Evolutionary conservation across 805 yeast species (phyloP).

Genomic region (Danielozyma ontarioensis): DNA sequence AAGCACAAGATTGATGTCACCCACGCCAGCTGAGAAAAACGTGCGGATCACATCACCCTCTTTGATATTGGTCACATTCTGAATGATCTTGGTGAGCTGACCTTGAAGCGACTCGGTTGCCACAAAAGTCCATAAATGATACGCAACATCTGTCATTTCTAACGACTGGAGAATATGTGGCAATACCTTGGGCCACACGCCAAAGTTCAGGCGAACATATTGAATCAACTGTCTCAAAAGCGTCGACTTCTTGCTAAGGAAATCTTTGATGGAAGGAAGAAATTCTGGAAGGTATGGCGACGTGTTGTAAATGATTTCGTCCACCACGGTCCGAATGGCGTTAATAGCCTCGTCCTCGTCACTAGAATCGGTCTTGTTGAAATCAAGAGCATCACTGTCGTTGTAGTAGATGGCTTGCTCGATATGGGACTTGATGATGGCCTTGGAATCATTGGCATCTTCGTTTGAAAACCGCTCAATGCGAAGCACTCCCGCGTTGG

Average conservation of each 20-base stretch:
- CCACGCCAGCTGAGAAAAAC: constrained; percentile 21
- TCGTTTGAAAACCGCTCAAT: constrained; percentile 42
- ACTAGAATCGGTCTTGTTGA: constrained; percentile 43
- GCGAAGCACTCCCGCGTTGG: constrained; percentile 56
- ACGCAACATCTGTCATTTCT: constrained; percentile 41
- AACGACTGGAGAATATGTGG: constrained; percentile 27
- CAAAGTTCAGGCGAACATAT: constrained; percentile 44
- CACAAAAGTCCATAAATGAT: constrained; percentile 30
- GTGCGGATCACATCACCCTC: constrained; percentile 18
- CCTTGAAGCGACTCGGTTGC: constrained; percentile 5
- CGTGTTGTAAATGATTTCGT: constrained; percentile 53
- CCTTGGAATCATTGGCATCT: constrained; percentile 13
- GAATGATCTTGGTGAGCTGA: constrained; percentile 3
- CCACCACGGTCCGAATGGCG: constrained; percentile 45
- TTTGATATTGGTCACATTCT: too few relatives aligned
- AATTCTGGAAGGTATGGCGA: constrained; percentile 54
- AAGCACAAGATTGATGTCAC: constrained; percentile 21
- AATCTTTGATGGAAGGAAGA: constrained; percentile 46
- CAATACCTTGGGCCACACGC: constrained; percentile 31
- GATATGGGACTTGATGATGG: constrained; percentile 63
- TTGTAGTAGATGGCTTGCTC: constrained; percentile 80
- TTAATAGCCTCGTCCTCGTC: constrained; percentile 10
- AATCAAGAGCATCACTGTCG: constrained; percentile 38
- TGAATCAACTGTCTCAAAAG: constrained; percentile 41
- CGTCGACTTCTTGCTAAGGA: constrained; percentile 45